These are phyloP conservation scores for Trichoderma hamatum DNA, from an alignment of 2,329 filamentous ascomycete species.

Conservation along the genomic window DNA sequence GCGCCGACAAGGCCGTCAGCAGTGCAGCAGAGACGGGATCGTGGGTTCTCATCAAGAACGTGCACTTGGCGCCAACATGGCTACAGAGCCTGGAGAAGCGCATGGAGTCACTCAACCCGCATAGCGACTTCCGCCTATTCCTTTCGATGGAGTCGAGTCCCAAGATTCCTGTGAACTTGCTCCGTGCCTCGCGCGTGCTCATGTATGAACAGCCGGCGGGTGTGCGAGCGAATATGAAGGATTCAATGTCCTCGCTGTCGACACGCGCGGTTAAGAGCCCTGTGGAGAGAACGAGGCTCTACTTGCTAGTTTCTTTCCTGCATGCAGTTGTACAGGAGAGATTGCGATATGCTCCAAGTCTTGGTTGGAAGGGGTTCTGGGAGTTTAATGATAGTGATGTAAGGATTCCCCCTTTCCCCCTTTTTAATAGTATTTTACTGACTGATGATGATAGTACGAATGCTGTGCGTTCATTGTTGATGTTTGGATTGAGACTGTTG, in stretches of 20 bases:
- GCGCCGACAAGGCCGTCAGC: conserved; percentile 92
- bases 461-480: conserved; percentile 96
- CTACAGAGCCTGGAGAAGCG: conserved; percentile 96
- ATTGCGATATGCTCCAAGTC: conserved; percentile 85
- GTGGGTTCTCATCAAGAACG: conserved; percentile 99
- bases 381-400: conserved; percentile 99
- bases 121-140: conserved; percentile 91
- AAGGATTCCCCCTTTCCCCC: conserved; percentile 50
- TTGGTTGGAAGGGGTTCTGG: conserved; percentile 99
- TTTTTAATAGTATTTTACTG: conserved; percentile 11
- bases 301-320: conserved; percentile 88
- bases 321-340: conserved; percentile 96
- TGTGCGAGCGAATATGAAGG: conserved; percentile 97
- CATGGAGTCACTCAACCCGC: conserved; percentile 91
- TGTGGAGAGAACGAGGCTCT: conserved; percentile 87
- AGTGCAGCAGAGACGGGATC: conserved; percentile 88
- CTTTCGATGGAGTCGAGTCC: conserved; percentile 96
- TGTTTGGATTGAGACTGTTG: conserved; percentile 83
- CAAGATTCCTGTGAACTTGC: conserved; percentile 94
- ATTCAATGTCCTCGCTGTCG: conserved; percentile 84
- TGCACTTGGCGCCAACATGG: conserved; percentile 94
- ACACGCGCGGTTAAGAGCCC: conserved; percentile 77
- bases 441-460: conserved; percentile 69
- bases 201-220: conserved; percentile 99
- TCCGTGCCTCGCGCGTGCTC: conserved; percentile 88